These are phyloP conservation scores for Plectranthus barbatus DNA, from an alignment of 257 asterid species.

Conservation along the genomic window DNA sequence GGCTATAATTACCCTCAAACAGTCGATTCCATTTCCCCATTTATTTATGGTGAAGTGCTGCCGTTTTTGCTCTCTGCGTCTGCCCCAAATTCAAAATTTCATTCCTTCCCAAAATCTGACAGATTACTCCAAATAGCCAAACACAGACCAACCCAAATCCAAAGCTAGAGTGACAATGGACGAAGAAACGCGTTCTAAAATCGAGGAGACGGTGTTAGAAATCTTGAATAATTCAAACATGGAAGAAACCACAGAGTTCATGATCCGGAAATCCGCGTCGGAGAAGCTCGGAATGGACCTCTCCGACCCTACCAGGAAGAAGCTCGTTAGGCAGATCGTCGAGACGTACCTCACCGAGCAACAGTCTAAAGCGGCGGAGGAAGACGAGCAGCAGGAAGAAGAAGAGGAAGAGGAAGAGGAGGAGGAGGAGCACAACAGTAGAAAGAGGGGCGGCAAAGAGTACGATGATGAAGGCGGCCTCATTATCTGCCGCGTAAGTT, in stretches of 20 bases:
- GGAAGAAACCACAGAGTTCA: slow-evolving; percentile 77
- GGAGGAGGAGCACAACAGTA: slow-evolving; percentile 25
- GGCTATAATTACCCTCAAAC: too few relatives aligned
- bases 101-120: neutral
- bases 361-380: slow-evolving; percentile 29
- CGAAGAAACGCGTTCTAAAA: slow-evolving; percentile 38
- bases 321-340: slow-evolving; percentile 59
- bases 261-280: slow-evolving; percentile 74
- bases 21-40: neutral
- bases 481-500: slow-evolving; percentile 73
- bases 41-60: neutral
- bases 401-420: slow-evolving; percentile 23
- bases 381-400: neutral
- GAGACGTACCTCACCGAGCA: slow-evolving; percentile 58
- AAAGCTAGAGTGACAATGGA: slow-evolving; percentile 30
- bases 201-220: slow-evolving; percentile 58
- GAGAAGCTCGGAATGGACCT: slow-evolving; percentile 67
- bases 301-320: slow-evolving; percentile 56
- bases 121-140: neutral
- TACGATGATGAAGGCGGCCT: slow-evolving; percentile 84
- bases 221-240: slow-evolving; percentile 57
- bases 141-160: neutral
- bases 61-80: neutral
- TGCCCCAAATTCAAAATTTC: neutral
- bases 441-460: slow-evolving; percentile 40